A percentile compares a stretch with the other conserved stretches of the same genome.
Evolutionary conservation across 140 eudicot genomes (phyloP).

Genomic region (Stevia rebaudiana): DNA sequence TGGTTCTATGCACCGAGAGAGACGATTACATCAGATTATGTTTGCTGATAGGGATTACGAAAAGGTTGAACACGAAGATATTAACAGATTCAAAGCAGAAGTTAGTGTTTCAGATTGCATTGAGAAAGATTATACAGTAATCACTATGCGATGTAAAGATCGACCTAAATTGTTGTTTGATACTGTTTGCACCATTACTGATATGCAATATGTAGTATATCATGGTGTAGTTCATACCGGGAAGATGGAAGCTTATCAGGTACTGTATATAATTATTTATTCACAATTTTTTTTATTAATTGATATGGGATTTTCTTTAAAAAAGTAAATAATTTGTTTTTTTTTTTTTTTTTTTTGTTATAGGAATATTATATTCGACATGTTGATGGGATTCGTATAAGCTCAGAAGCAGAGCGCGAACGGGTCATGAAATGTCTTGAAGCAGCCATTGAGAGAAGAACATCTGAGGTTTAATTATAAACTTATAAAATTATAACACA

Average conservation of each 20-base stretch:
- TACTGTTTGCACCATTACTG: constrained; percentile 71
- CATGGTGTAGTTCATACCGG: constrained; percentile 74
- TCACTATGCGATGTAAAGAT: constrained; percentile 69
- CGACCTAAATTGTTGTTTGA: constrained; percentile 79
- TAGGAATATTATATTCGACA: constrained; percentile 78
- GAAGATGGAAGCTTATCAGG: constrained; percentile 80
- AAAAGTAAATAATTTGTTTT: neutral
- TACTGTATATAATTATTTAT: constrained; percentile 2
- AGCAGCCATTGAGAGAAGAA: constrained; percentile 82
- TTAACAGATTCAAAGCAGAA: constrained; percentile 34
- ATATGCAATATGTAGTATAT: constrained; percentile 76
- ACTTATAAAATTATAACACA: neutral
- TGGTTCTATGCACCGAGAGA: constrained; percentile 59
- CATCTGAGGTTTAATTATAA: constrained; percentile 49
- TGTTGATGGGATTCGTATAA: constrained; percentile 63
- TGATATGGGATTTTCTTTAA: neutral
- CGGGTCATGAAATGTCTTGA: constrained; percentile 74
- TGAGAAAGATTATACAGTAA: constrained; percentile 68
- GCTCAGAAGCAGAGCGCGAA: constrained; percentile 75
- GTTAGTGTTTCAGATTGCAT: constrained; percentile 49
- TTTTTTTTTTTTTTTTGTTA: neutral
- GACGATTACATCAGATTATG: constrained; percentile 86
- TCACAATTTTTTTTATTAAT: neutral
- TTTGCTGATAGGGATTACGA: constrained; percentile 74
- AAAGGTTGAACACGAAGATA: constrained; percentile 27